Evolutionary conservation across 495 filamentous ascomycete genomes (phyloP), one percentile per base, ranked within the genome.

Genomic region (Aspergillus haitiensis): DNA sequence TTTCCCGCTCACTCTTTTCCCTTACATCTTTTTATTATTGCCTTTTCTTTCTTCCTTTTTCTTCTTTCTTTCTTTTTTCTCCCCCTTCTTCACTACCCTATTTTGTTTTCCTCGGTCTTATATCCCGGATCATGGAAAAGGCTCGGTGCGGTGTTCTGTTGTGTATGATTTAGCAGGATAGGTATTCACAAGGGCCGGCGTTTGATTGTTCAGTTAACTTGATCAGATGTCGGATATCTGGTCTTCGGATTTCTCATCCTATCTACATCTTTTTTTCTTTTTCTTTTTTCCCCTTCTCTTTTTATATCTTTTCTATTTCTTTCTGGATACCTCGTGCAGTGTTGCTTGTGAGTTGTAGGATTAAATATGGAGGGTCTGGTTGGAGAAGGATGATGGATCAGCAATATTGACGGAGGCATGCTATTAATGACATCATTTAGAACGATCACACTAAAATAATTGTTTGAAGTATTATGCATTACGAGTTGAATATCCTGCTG

Each of bases 401-500:
- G 58, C 54, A 62, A 51, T 52, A 55, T 56, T 54, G 12, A 67
- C 50, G 65, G 57, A 56, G 51, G 55, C 53, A 65, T 65, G 60
- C 55, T 46, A 47, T 48, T 44, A 18, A 56, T 37, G 56, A 57
- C 52, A 60, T 16, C 34, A 15, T 6, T 32, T 45, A 27, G 48
- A 37, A 12, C 27, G 21, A n/a, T 51, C n/a, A 32, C 45, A 34
- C n/a, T 52, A 54, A 21, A 47, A 64, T 50, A 37, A 51, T 45
- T 27, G 45, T 52, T 35, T 13, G 6, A 21, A 33, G 33, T 16
- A 49, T 79, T 64, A 87, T 53, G 21, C n/a, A 18, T 47, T 21
- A 47, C 2, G 84, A 88, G 70, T 98, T 98, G 66, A 98, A 98
- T 52, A 98, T 98, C 70, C 94, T 86, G 62, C 90, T 95, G 75